Evolutionary conservation across 345 rosid genomes (phyloP).

Genomic region (Eucalyptus victrix): DNA sequence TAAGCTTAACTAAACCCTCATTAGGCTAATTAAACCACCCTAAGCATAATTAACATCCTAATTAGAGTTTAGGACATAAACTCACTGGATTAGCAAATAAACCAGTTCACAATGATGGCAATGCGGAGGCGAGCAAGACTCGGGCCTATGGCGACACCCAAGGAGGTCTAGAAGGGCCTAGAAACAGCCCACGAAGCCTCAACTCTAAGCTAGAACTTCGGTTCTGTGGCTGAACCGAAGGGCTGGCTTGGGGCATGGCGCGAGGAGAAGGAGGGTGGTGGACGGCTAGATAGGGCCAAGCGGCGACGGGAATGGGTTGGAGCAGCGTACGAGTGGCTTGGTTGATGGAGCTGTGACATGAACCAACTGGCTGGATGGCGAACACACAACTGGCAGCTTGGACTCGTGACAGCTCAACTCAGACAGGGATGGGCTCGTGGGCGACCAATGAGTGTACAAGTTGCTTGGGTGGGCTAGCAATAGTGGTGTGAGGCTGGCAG

Average conservation of each 20-base stretch:
- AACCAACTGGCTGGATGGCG: fast-evolving
- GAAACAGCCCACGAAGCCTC: fast-evolving
- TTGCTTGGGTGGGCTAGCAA: fast-evolving
- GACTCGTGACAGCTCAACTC: fast-evolving
- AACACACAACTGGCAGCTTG: fast-evolving
- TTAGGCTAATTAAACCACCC: too few species aligned
- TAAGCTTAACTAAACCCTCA: too few species aligned
- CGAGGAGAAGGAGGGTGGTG: too few species aligned
- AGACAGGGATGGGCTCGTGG: fast-evolving
- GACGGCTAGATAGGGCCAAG: fast-evolving
- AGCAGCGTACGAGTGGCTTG: fast-evolving
- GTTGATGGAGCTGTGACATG: fast-evolving
- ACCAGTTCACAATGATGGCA: fast-evolving
- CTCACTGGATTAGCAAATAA: too few species aligned
- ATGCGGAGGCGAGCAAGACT: fast-evolving
- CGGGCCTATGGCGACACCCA: fast-evolving
- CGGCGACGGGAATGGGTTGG: fast-evolving
- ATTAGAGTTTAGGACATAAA: too few species aligned
- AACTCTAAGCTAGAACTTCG: fast-evolving
- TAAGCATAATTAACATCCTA: too few species aligned
- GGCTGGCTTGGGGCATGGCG: fast-evolving
- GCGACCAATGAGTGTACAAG: fast-evolving
- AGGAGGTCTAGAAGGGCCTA: fast-evolving
- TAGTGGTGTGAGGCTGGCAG: fast-evolving
- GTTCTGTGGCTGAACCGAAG: fast-evolving